A percentile compares a stretch with the other conserved stretches of the same genome.
Evolutionary conservation across 2,329 filamentous ascomycete species (phyloP).

Genomic region (Talaromyces sp.): DNA sequence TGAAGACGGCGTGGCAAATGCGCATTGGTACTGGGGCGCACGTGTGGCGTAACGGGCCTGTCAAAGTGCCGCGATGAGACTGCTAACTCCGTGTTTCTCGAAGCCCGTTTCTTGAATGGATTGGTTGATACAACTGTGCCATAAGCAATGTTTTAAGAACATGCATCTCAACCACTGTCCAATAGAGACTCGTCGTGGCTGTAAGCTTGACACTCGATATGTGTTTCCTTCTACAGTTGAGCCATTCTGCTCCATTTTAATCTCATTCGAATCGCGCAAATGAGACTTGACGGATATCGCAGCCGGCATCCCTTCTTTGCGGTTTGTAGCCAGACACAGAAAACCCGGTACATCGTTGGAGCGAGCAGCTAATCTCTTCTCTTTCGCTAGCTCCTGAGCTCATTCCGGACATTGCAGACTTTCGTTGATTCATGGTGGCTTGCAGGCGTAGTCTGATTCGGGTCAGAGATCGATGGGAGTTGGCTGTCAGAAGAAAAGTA

Average conservation of each 20-base stretch:
- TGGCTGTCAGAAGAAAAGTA: background rate
- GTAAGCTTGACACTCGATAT: background rate
- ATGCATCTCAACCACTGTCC: background rate
- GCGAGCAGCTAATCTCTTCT: background rate
- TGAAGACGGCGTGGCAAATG: slow-evolving; percentile 1
- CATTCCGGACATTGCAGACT: background rate
- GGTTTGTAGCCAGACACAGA: background rate
- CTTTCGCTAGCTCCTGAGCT: background rate
- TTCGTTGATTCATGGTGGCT: background rate
- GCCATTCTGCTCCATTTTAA: background rate
- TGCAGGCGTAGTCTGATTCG: background rate
- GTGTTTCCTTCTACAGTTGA: background rate
- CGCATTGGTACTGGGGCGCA: slow-evolving; percentile 1
- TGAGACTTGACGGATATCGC: background rate
- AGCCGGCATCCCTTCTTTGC: background rate
- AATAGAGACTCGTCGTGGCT: background rate
- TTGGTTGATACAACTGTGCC: background rate
- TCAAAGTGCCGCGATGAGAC: background rate
- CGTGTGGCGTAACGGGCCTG: background rate
- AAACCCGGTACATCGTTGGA: background rate
- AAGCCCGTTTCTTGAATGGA: background rate
- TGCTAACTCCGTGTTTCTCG: background rate
- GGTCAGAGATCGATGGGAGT: background rate
- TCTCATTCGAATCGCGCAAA: background rate
- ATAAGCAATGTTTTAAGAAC: too few species aligned